phyloP scores from a whole-genome alignment of 768 basidiomycete species.

The Russula brevipes region DNA sequence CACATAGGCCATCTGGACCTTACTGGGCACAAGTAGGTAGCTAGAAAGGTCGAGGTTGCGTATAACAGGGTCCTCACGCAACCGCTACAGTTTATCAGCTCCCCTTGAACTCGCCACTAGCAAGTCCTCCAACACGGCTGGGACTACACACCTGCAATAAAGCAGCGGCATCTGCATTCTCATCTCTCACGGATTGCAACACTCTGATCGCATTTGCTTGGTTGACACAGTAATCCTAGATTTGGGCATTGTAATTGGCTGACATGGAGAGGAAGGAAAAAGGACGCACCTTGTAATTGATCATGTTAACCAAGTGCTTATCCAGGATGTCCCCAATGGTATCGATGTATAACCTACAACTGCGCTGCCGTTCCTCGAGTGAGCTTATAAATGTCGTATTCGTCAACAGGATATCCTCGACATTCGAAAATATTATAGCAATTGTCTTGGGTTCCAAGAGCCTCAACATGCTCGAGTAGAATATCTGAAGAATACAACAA shows the following conservation, averaged over 20 bases:
- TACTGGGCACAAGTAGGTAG: constrained; percentile 88
- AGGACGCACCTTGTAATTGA: constrained; percentile 64
- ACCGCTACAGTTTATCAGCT: constrained; percentile 40
- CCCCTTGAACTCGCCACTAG: background rate
- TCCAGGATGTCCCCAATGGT: constrained; percentile 80
- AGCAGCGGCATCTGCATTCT: constrained; percentile 55
- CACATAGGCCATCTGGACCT: constrained; percentile 28
- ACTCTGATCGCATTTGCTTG: constrained; percentile 74
- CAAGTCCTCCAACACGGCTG: background rate
- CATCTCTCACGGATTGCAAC: constrained; percentile 65
- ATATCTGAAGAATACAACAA: constrained; percentile 48
- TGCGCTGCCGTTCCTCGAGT: constrained; percentile 87
- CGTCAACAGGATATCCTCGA: constrained; percentile 86
- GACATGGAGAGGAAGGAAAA: background rate
- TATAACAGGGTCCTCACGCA: constrained; percentile 71
- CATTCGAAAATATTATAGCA: constrained; percentile 83
- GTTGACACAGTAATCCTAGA: constrained; percentile 85
- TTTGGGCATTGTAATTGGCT: background rate
- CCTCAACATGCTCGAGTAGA: constrained; percentile 74
- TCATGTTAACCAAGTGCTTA: constrained; percentile 69
- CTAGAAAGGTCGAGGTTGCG: constrained; percentile 86
- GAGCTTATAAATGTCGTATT: constrained; percentile 86
- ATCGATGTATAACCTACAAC: constrained; percentile 88
- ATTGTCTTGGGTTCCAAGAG: constrained; percentile 72
- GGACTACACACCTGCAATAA: constrained; percentile 55